These are phyloP conservation scores for Beta vulgaris DNA, from an alignment of 148 eudicot species.

Conservation along the genomic window DNA sequence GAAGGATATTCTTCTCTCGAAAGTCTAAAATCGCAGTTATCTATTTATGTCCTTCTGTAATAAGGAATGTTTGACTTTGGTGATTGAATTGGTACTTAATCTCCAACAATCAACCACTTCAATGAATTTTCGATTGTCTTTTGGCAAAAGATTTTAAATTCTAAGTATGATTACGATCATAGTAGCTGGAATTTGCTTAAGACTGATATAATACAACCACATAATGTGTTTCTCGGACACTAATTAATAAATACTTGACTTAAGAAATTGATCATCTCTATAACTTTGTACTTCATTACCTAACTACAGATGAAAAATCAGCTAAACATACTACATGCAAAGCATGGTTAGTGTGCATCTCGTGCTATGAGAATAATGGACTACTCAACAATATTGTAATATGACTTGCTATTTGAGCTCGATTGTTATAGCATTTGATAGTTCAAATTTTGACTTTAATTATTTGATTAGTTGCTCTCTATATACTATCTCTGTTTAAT, in stretches of 20 bases:
- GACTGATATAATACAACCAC: neutral
- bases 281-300: too few relatives aligned
- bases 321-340: too few relatives aligned
- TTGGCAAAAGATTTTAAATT: neutral
- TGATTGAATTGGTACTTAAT: neutral
- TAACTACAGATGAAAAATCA: too few relatives aligned
- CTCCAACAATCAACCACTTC: conserved; percentile 10
- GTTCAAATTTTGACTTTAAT: too few relatives aligned
- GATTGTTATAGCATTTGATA: too few relatives aligned
- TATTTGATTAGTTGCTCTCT: too few relatives aligned
- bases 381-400: too few relatives aligned
- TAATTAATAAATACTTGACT: neutral
- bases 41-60: neutral
- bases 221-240: neutral
- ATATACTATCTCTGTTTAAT: too few relatives aligned
- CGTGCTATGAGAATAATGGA: too few relatives aligned
- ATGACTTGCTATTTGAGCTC: too few relatives aligned
- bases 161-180: neutral
- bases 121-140: neutral
- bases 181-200: neutral
- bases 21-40: conserved; percentile 18
- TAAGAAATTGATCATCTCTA: neutral
- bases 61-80: conserved; percentile 12
- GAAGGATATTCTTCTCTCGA: neutral
- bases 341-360: too few relatives aligned